These are phyloP conservation scores for Suillus ampliporus DNA, from an alignment of 768 basidiomycete species.

Conservation along the genomic window DNA sequence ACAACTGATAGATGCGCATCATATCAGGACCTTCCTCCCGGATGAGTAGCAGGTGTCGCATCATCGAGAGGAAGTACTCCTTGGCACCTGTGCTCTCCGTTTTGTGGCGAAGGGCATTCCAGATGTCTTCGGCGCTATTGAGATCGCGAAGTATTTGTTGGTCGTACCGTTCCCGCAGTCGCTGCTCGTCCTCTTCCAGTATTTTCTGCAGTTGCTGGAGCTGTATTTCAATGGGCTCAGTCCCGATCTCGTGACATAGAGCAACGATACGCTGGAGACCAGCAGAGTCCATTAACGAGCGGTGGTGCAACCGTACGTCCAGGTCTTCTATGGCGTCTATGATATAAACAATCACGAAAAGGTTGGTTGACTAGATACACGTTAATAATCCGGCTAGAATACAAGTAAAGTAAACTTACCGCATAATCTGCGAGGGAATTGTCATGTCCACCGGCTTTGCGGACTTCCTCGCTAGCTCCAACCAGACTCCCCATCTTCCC, in stretches of 20 bases:
- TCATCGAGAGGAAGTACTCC: constrained; percentile 89
- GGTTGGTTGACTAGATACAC: constrained; percentile 62
- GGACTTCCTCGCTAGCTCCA: constrained; percentile 91
- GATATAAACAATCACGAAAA: constrained; percentile 75
- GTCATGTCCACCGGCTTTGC: constrained; percentile 66
- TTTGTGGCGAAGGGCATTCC: constrained; percentile 77
- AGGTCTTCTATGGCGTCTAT: constrained; percentile 73
- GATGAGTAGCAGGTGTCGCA: constrained; percentile 92
- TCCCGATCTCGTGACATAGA: constrained; percentile 69
- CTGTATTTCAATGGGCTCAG: constrained; percentile 68
- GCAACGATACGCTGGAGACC: constrained; percentile 77
- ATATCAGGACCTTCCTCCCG: constrained; percentile 85
- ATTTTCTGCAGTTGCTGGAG: constrained; percentile 62
- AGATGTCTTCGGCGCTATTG: constrained; percentile 84
- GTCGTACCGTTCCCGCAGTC: constrained; percentile 75
- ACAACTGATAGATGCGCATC: constrained; percentile 88
- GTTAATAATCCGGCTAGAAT: neutral
- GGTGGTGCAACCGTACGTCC: constrained; percentile 84
- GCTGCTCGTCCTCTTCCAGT: constrained; percentile 77
- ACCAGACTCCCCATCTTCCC: constrained; percentile 96
- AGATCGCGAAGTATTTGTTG: constrained; percentile 78
- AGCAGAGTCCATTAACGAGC: constrained; percentile 87
- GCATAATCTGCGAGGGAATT: constrained; percentile 84
- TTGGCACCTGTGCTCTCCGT: constrained; percentile 80
- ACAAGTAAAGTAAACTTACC: constrained; percentile 51